A percentile compares a stretch with the other conserved stretches of the same genome.
phyloP scores from a whole-genome alignment of 495 filamentous ascomycete genomes.

The Parmelia sp. region DNA sequence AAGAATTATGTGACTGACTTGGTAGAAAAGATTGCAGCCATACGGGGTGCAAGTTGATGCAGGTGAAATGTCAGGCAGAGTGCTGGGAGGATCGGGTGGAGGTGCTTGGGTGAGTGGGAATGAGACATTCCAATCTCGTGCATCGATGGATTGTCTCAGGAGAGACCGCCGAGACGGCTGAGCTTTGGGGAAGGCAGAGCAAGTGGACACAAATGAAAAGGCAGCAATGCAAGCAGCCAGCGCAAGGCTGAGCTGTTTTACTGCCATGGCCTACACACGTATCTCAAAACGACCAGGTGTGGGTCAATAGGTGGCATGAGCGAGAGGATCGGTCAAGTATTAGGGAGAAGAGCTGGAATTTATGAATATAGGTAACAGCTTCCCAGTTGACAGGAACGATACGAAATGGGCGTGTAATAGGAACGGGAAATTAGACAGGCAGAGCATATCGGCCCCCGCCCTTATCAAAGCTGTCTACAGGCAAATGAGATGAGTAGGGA shows the following conservation, averaged over 20 bases:
- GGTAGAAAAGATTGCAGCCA: background rate
- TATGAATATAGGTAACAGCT: background rate
- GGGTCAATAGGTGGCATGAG: background rate
- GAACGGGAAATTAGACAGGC: background rate
- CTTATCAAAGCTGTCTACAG: background rate
- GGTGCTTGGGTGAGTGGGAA: background rate
- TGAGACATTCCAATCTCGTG: background rate
- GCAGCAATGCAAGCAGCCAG: background rate
- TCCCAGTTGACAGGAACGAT: too few relatives aligned
- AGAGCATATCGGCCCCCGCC: background rate
- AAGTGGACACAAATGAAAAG: background rate
- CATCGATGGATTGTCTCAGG: background rate
- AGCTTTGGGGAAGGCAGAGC: background rate
- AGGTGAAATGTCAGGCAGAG: background rate
- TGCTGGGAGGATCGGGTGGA: background rate
- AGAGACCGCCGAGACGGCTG: background rate
- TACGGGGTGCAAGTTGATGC: background rate
- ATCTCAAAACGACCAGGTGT: background rate
- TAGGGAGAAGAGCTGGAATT: background rate
- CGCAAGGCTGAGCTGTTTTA: background rate
- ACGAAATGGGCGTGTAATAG: background rate
- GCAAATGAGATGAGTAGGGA: background rate
- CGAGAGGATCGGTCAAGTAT: background rate
- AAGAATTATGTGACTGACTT: background rate
- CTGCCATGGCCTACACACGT: background rate